These are phyloP conservation scores for Astrothelium subdiscretum DNA, from an alignment of 495 filamentous ascomycete species.

Conservation along the genomic window DNA sequence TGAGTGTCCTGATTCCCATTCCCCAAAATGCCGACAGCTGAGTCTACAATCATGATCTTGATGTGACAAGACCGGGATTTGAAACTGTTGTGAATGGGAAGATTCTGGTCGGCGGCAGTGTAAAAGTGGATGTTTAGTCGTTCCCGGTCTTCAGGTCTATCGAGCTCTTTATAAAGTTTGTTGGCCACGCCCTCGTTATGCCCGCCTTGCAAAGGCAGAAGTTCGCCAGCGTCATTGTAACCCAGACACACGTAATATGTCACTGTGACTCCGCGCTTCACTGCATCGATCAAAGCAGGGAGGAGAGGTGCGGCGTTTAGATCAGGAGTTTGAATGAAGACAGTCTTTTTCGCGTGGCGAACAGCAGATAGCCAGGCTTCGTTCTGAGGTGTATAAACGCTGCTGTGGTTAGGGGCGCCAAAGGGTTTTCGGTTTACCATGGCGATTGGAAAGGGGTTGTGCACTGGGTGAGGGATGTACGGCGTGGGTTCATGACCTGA, in stretches of 20 bases:
- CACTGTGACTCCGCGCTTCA: conserved; percentile 53
- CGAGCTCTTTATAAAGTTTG: conserved; percentile 41
- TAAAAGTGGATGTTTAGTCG: conserved; percentile 53
- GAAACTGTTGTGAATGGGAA: conserved; percentile 48
- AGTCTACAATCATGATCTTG: conserved; percentile 66
- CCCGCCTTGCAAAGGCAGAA: conserved; percentile 63
- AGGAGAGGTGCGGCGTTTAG: conserved; percentile 60
- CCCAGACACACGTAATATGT: conserved; percentile 61
- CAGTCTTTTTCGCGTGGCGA: conserved; percentile 43
- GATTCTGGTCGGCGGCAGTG: conserved; percentile 57
- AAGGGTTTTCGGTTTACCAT: conserved; percentile 57
- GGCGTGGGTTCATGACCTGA: conserved; percentile 48
- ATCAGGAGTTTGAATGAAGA: conserved; percentile 68
- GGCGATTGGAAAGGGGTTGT: conserved; percentile 56
- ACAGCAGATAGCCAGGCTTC: conserved; percentile 58
- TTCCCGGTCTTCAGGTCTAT: conserved; percentile 31
- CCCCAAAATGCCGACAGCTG: conserved; percentile 54
- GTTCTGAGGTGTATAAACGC: conserved; percentile 56
- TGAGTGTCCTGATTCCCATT: conserved; percentile 78
- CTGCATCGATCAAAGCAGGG: conserved; percentile 48
- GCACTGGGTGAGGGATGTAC: conserved; percentile 42
- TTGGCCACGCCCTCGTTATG: conserved; percentile 61
- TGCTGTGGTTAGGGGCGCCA: conserved; percentile 47
- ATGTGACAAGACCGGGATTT: conserved; percentile 41
- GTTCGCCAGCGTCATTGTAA: conserved; percentile 67